phyloP scores from a whole-genome alignment of 192 early-diverging fungal genomes.

The Spizellomyces sp. region DNA sequence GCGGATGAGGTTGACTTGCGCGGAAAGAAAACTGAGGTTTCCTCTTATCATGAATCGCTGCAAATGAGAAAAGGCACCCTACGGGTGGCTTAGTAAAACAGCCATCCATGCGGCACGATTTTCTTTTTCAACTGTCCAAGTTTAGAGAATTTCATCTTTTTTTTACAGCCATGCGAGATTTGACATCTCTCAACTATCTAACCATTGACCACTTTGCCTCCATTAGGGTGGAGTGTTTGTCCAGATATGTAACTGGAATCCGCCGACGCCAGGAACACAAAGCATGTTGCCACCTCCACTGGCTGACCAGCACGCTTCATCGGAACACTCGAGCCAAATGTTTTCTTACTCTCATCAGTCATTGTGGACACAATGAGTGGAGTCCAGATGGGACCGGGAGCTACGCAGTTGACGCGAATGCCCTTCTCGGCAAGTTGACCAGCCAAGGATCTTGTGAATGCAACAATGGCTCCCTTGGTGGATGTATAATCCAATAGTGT shows the following conservation, averaged over 20 bases:
- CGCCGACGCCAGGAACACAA: constrained; percentile 25
- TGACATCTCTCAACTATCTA: background rate
- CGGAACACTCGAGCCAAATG: constrained; percentile 15
- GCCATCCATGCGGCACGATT: no score
- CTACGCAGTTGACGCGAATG: constrained; percentile 43
- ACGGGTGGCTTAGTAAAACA: no score
- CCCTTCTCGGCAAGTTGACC: constrained; percentile 38
- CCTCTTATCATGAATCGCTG: no score
- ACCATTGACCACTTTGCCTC: constrained; percentile 15
- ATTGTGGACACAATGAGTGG: constrained; percentile 15
- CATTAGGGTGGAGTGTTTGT: constrained; percentile 24
- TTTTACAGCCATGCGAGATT: background rate
- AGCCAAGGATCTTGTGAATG: constrained; percentile 34
- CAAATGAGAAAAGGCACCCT: no score
- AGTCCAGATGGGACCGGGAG: constrained; percentile 34
- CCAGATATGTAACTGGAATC: constrained; percentile 27
- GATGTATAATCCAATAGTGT: constrained; percentile 31
- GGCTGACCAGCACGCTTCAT: constrained; percentile 38
- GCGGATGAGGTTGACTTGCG: no score
- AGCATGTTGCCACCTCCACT: constrained; percentile 37
- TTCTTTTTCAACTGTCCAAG: no score
- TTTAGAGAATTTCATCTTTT: background rate
- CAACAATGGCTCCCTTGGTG: constrained; percentile 40
- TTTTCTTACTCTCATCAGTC: constrained; percentile 15
- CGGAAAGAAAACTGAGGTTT: no score